Evolutionary conservation across 2,329 filamentous ascomycete species (phyloP), one percentile per base, ranked within the genome.

Genomic region (Aspergillus udagawae): DNA sequence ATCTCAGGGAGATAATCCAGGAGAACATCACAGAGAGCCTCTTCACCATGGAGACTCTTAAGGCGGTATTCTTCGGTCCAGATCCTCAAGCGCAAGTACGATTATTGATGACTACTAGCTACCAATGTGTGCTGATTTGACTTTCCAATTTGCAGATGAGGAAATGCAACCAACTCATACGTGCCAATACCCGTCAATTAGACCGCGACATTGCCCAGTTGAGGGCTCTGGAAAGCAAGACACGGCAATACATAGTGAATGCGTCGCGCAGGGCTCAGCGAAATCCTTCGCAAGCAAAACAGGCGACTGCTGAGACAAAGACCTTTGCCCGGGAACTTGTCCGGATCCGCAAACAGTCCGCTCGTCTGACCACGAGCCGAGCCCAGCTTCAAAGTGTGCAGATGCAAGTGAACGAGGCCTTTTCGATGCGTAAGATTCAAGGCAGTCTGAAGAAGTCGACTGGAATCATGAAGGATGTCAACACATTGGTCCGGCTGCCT

Each of bases 341-440:
- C 61, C 87, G 90, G 53, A 85, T 91, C 58, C 89, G 94, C 63
- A 90, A 88, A 72, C 87, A 92, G 61, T 83, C 82, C 20, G 78
- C 82, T 29, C 86, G 94, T 4, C 82, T 97, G 42, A 82, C 88
- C 20, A 97, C 93, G 0, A 89, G 88, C 67, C 95, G 95, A 73
- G 94, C 94, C 1, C 94, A 97, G 77, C 84, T 99, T 50, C 87
- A 88, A 71, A 93, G 89, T 64, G 93, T 99, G 47, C 88, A 93
- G 75, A 96, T 97, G 92, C 94, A 97, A 77, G 93, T 99, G 70
- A 91, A 92, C 70, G 93, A 97, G 78, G 92, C 94, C 1, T 97
- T 97, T 75, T 90, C 91, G 1, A 88, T 97, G 67, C 87, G 91
- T 65, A 96, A 96, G 81, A 97, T 99, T 62, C 92, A 97, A 77